Evolutionary conservation across 2,329 filamentous ascomycete genomes (phyloP), one percentile per base, ranked within the genome.

Genomic region (Colletotrichum filicis): DNA sequence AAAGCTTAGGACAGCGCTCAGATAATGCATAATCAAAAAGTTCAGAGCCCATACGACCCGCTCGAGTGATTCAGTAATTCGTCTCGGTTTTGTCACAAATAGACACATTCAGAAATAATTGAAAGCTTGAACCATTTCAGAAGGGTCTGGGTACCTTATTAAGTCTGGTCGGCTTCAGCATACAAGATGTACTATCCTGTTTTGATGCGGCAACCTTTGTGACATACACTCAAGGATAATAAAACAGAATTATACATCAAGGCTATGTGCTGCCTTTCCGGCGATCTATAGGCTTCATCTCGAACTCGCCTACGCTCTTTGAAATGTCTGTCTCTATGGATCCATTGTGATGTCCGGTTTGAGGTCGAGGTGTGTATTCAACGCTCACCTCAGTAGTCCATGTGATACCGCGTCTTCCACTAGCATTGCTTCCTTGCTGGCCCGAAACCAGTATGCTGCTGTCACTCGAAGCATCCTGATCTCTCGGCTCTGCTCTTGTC

Each of bases 381-480:
- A 68, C 59, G 12, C 66, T 68, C 26, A 63, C 28, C 19, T 62
- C 59, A 11, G 58, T 63, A 6, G 66, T 68, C 59, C 46, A 63
- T 8, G 58, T 53, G 16, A 68, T 68, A 1, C 66, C 52, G 19
- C 46, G 22, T 2, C 49, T 24, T 8, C 22, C 37, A n/a, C 32
- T 12, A 6, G n/a, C 16, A 19, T 46, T 52, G 24, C 32, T 37
- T n/a, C 57, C 32, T 22, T 49, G 58, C 5, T 26, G 58, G 2
- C 19, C 32, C 11, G 42, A 37, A 2, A 24, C 59, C 28, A 76
- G 42, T 6, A 76, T 75, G 64, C 73, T 72, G 28, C 60, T 59
- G 42, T 74, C 66, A 52, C 72, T 74, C 22, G 46, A 56, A 26
- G 52, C 64, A 55, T 74, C 73, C n/a, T 42, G 58, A n/a, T 61